Evolutionary conservation across 2,329 filamentous ascomycete genomes (phyloP), one percentile per base, ranked within the genome.

Genomic region (Geosmithia putterillii): DNA sequence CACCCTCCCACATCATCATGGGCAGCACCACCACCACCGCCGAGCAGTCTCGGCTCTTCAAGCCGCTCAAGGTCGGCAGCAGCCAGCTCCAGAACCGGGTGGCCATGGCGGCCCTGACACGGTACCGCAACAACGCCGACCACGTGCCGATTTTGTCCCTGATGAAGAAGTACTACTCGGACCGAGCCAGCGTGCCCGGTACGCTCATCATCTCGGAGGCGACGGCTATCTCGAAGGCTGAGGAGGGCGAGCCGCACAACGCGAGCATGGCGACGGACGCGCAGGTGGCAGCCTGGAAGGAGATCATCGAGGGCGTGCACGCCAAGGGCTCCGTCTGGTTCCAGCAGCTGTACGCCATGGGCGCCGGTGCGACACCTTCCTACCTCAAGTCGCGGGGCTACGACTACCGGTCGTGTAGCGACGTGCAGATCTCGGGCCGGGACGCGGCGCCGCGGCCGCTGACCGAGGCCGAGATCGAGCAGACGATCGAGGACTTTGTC

Each of bases 381-480:
- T 38, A 39, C n/a, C 22, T 41, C 8, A 12, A 17, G 22, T 18
- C 34, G 12, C 32, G 42, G 9, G 46, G 46, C 17, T 38, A 38
- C 34, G 25, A 44, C 40, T 40, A 37, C 39, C 17, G 42, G 25
- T 43, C 43, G 14, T 21, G 37, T 38, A 48, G 46, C 44, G 36
- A 32, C 20, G 44, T 48, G 70, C 37, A 70, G 17, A 21, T 45
- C 7, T 6, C 14, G 10, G 17, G 17, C 66, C 49, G 17, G 38
- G 18, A 32, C 9, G n/a, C 17, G 21, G 71, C 71, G 4, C 82
- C 82, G 2, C 74, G 73, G 43, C 79, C 70, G 20, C 74, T 88
- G 73, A 79, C 72, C 0, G 65, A 73, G 42, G 61, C 70, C 2
- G 80, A 86, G 19, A 86, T 87, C 45, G 62, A 73, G 47, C 57